Base-by-base conservation (phyloP, 805 yeast genomes). In the Cyberlindnera americana region DNA sequence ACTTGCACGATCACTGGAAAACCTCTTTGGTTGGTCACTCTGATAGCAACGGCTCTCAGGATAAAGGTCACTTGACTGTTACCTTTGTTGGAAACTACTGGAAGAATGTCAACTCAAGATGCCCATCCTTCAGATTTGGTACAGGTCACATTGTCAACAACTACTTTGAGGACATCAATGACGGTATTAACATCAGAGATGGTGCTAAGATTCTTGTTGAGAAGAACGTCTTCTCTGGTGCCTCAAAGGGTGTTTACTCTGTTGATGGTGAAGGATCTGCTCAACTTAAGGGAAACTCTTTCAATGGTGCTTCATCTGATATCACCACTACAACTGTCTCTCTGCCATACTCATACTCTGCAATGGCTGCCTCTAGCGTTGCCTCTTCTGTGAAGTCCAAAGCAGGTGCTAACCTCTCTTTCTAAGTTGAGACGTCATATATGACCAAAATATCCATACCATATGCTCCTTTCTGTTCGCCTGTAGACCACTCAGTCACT, bases 51-150 rank as follows among this genome's bases (percentile, higher is more conserved):
- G 30, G 35, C 5, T n/a, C n/a, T 5, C 30, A 37, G 19, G 40
- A 37, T 26, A 19, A 11, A 6, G 40, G 40, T n/a, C 40, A 37
- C n/a, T 25, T 37, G 35, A 37, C 35, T 12, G 40, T 37, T 11
- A 37, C 40, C 19, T 37, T 21, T 19, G 34, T 24, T 14, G 18
- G 12, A 23, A 37, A 37, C 30, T 19, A 24, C 31, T 37, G 40
- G 40, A 10, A 37, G 26, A 37, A 37, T 33, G 11, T 37, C 31
- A 37, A 37, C 35, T 37, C 40, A 24, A 37, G 40, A 37, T 22
- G 35, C 21, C 40, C 40, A 29, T 37, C 40, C n/a, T 19, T 18
- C 30, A 37, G 40, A 37, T 37, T 37, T 29, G 40, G 40, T 30
- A 37, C 40, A 14, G 40, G 19, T 13, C 40, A 37, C 26, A 25